Evolutionary conservation across 192 early-diverging fungal genomes (phyloP).

Genomic region (Coemansia guatemalensis): DNA sequence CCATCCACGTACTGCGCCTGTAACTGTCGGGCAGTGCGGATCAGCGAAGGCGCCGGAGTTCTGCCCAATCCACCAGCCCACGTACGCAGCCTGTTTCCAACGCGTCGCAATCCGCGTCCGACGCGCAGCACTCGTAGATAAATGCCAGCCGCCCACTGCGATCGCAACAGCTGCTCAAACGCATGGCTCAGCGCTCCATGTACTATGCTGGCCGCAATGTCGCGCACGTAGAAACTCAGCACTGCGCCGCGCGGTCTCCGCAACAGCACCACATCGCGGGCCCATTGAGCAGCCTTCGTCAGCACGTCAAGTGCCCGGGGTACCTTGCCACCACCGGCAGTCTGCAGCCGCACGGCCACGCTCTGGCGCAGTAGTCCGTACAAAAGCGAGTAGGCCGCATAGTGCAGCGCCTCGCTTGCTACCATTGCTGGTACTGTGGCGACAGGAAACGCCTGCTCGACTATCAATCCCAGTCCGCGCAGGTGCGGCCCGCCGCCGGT

Average conservation of each 20-base stretch:
- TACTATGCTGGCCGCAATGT: conserved; percentile 14
- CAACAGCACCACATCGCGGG: conserved; percentile 15
- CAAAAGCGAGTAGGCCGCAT: conserved; percentile 16
- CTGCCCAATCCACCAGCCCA: no score
- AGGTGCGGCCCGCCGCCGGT: conserved; percentile 11
- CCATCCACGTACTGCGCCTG: neutral
- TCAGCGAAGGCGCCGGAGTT: no score
- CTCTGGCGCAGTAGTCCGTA: conserved; percentile 41
- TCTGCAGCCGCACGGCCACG: conserved; percentile 15
- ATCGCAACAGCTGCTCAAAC: conserved; percentile 9
- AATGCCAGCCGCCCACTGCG: neutral
- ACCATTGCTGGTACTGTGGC: neutral
- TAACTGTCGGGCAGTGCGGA: no score
- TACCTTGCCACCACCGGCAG: neutral
- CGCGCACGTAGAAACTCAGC: conserved; percentile 28
- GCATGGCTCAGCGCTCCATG: neutral
- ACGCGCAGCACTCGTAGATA: conserved; percentile 10
- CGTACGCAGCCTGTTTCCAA: neutral
- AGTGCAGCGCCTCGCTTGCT: conserved; percentile 19
- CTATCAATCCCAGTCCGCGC: conserved; percentile 1
- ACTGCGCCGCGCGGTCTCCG: conserved; percentile 26
- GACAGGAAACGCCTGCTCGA: neutral
- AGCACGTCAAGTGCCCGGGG: neutral
- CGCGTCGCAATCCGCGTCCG: neutral
- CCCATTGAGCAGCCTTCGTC: conserved; percentile 15